Base-by-base conservation (phyloP, 768 basidiomycete species). In the Suillus paluster region DNA sequence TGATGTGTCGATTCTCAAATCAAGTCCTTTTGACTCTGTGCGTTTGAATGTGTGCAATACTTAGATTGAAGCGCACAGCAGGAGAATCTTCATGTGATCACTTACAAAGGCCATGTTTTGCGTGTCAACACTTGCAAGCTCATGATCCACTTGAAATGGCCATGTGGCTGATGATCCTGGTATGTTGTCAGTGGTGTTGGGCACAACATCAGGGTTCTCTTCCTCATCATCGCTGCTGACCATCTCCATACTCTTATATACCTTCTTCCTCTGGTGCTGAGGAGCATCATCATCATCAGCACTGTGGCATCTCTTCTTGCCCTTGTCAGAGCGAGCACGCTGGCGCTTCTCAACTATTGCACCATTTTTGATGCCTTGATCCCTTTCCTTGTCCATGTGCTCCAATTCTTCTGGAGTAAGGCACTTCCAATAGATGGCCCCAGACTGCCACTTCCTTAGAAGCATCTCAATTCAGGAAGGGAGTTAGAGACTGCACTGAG, bases 391-490 rank as follows among this genome's bases (percentile, higher is more conserved):
- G 27, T 58, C 56, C 56, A 55, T 33, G 5, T 4, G 4, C 23
- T 42, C 34, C 8, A 53, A 34, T 21, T 60, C 36, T 25, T 53
- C 25, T 25, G 39, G 15, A 10, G 25, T 60, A n/a, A 60, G 36
- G 10, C 15, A 17, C 23, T 52, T 53, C 59, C 59, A 60, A 9
- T 27, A 34, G 10, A 39, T 60, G 44, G 36, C 34, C 21, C 52
- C 59, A 27, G 50, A 41, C 19, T 23, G 41, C 59, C 59, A 60
- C 59, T 27, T 53, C 48, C 59, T 38, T 8, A 60, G 33, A 17
- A 60, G 39, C 17, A n/a, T 38, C 30, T 60, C 48, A 60, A 30
- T 14, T 60, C 59, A 7, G 36, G 41, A 9, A 60, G 59, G 17
- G 38, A 21, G 34, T n/a, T 54, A 23, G 50, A 60, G 38, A 45